phyloP scores from a whole-genome alignment of 2,329 filamentous ascomycete genomes.

The Diaporthe batatas region DNA sequence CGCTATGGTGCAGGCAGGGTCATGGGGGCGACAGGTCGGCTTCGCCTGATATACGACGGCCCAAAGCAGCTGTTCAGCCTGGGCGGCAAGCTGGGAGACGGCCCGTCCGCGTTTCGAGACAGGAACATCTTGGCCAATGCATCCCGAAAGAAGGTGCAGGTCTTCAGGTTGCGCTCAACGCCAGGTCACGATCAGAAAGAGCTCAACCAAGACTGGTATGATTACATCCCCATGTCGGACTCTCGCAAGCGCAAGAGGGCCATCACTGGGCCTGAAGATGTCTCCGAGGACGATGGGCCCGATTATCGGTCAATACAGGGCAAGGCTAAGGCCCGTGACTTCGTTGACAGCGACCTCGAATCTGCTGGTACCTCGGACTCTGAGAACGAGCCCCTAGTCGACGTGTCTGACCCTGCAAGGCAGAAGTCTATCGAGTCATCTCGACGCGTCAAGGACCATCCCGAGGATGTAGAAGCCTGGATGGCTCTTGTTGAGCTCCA shows the following conservation, averaged over 20 bases:
- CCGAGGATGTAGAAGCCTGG: conserved; percentile 80
- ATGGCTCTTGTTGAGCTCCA: conserved; percentile 84
- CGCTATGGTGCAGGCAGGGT: conserved; percentile 78
- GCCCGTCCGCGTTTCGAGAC: conserved; percentile 57
- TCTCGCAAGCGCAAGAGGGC: conserved; percentile 56
- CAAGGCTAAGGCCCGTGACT: conserved; percentile 66
- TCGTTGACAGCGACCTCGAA: conserved; percentile 64
- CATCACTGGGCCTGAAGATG: conserved; percentile 55
- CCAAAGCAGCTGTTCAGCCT: conserved; percentile 69
- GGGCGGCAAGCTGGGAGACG: conserved; percentile 54
- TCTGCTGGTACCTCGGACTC: conserved; percentile 61
- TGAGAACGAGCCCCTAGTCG: conserved; percentile 51
- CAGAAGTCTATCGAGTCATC: conserved; percentile 73
- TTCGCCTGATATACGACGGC: conserved; percentile 76
- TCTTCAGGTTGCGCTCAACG: conserved; percentile 55
- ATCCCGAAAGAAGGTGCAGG: conserved; percentile 53
- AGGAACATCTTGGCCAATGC: conserved; percentile 63
- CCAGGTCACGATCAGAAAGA: conserved; percentile 27
- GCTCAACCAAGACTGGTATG: conserved; percentile 45
- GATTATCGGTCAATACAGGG: conserved; percentile 76
- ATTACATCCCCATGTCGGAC: conserved; percentile 63
- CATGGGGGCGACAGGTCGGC: conserved; percentile 72
- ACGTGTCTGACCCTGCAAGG: conserved; percentile 60
- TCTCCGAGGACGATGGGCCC: conserved; percentile 57
- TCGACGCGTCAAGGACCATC: conserved; percentile 73